phyloP scores from a whole-genome alignment of 2,329 filamentous ascomycete genomes.

The Fusarium graminum region DNA sequence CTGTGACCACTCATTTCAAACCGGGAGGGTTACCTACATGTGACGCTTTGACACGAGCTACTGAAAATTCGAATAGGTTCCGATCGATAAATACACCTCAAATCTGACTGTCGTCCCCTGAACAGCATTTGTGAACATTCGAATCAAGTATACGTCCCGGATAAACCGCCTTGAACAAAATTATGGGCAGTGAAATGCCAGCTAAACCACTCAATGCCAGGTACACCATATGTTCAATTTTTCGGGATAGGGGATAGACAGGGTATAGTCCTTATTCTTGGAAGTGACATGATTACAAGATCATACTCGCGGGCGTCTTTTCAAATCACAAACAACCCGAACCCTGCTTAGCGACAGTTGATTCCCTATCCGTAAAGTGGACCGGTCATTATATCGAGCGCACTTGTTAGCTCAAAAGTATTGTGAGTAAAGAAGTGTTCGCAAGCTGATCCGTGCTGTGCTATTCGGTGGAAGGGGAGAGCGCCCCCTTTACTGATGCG shows the following conservation, averaged over 20 bases:
- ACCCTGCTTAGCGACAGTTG: constrained; percentile 26
- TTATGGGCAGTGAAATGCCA: constrained; percentile 26
- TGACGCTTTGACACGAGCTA: neutral
- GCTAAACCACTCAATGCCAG: constrained; percentile 19
- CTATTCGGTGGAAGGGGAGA: constrained; percentile 5
- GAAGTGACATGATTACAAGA: constrained; percentile 17
- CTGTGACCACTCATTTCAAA: neutral
- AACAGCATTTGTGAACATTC: neutral
- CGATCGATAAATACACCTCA: constrained; percentile 1
- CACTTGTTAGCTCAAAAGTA: neutral
- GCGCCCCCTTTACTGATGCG: neutral
- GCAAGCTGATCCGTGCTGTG: neutral
- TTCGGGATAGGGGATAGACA: constrained; percentile 28
- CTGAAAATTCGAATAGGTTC: neutral
- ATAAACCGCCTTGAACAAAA: neutral
- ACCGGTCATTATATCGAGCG: neutral
- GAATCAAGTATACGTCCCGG: constrained; percentile 1
- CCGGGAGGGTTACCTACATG: constrained; percentile 5
- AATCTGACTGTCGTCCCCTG: neutral
- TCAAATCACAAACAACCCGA: constrained; percentile 7
- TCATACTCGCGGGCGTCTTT: constrained; percentile 13
- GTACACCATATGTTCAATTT: constrained; percentile 27
- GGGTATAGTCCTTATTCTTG: constrained; percentile 11
- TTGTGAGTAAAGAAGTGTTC: neutral
- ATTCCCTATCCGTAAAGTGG: constrained; percentile 14